These are phyloP conservation scores for Wickerhamomyces sp. DNA, from an alignment of 1,139 yeast genomes.

Conservation along the genomic window DNA sequence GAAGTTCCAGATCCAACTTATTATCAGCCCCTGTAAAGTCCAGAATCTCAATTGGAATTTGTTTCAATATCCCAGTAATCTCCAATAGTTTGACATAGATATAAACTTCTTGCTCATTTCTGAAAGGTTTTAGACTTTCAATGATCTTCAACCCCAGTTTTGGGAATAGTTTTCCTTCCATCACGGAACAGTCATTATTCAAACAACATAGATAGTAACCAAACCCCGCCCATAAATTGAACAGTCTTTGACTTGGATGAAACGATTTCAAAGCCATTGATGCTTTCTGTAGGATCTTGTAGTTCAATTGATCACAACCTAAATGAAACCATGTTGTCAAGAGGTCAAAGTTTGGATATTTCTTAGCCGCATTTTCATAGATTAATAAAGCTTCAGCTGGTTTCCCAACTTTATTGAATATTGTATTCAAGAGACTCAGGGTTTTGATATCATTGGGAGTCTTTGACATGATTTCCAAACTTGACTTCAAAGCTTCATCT, in stretches of 20 bases:
- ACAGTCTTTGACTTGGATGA: constrained; percentile 12
- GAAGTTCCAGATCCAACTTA: constrained; percentile 51
- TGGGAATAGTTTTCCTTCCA: constrained; percentile 45
- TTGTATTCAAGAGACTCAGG: constrained; percentile 40
- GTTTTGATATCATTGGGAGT: constrained; percentile 54
- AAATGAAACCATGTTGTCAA: constrained; percentile 45
- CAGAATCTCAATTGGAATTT: constrained; percentile 30
- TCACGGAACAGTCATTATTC: constrained; percentile 26
- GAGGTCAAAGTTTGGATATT: constrained; percentile 41
- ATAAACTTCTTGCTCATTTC: constrained; percentile 54
- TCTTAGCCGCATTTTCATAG: constrained; percentile 53
- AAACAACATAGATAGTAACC: constrained; percentile 32
- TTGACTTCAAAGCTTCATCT: constrained; percentile 39
- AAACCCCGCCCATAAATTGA: constrained; percentile 46
- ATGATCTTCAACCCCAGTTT: constrained; percentile 52
- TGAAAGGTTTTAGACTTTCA: constrained; percentile 40
- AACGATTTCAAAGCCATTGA: constrained; percentile 37
- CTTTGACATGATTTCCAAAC: constrained; percentile 37
- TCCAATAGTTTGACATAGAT: constrained; percentile 45
- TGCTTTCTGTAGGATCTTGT: constrained; percentile 41
- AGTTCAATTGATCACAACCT: constrained; percentile 34
- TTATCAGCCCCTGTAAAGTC: constrained; percentile 23
- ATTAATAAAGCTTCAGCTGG: constrained; percentile 36
- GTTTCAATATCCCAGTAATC: constrained; percentile 28
- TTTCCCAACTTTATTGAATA: constrained; percentile 31